Evolutionary conservation across 2,329 filamentous ascomycete species (phyloP).

Genomic region (Fusarium luffae): DNA sequence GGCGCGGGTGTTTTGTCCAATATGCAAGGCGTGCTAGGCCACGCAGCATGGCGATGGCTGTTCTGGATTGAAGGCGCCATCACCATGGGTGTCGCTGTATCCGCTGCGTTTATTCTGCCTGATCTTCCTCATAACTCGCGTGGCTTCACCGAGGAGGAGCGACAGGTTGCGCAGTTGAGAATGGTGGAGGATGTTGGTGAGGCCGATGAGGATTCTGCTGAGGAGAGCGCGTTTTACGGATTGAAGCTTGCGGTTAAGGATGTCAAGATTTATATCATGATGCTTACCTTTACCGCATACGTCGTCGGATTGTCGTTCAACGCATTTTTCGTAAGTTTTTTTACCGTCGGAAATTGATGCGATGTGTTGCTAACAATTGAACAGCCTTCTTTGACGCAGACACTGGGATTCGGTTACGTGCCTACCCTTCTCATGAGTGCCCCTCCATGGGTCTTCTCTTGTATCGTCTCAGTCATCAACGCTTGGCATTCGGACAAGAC

Average conservation of each 20-base stretch:
- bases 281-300: slow-evolving; percentile 70
- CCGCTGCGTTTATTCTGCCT: slow-evolving; percentile 61
- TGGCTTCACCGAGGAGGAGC: slow-evolving; percentile 70
- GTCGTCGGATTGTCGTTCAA: slow-evolving; percentile 69
- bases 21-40: slow-evolving; percentile 65
- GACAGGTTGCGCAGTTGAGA: slow-evolving; percentile 63
- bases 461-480: slow-evolving; percentile 64
- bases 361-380: not conserved
- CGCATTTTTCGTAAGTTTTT: slow-evolving; percentile 60
- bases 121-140: slow-evolving; percentile 66
- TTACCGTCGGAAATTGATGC: not conserved
- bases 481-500: slow-evolving; percentile 67
- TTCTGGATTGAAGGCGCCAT: slow-evolving; percentile 68
- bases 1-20: slow-evolving; percentile 68
- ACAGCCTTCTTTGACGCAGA: slow-evolving; percentile 60
- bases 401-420: slow-evolving; percentile 63
- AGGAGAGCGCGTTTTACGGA: slow-evolving; percentile 64
- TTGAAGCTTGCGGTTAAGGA: slow-evolving; percentile 70
- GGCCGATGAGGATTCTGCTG: slow-evolving; percentile 62
- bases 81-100: slow-evolving; percentile 62
- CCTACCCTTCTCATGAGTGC: slow-evolving; percentile 66
- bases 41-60: slow-evolving; percentile 70
- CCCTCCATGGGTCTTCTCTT: slow-evolving; percentile 69
- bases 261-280: slow-evolving; percentile 71
- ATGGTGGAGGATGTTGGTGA: slow-evolving; percentile 69